These are phyloP conservation scores for Leptographium radiaticola DNA, from an alignment of 2,329 filamentous ascomycete species.

Conservation along the genomic window DNA sequence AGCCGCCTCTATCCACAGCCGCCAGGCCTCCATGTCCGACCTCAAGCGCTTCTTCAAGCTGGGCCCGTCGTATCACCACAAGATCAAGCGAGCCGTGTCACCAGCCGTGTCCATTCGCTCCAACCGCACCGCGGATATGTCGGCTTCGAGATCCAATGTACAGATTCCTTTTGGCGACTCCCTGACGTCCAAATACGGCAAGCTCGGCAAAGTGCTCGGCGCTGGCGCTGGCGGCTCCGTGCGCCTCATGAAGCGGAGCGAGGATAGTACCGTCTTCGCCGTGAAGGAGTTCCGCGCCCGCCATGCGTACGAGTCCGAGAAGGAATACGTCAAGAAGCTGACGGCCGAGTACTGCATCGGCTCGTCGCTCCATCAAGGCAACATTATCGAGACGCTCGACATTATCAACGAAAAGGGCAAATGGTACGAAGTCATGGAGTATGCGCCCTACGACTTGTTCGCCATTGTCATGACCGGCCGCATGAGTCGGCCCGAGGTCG, in stretches of 20 bases:
- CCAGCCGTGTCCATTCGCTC: slow-evolving; percentile 43
- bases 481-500: slow-evolving; percentile 84
- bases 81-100: slow-evolving; percentile 55
- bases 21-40: slow-evolving; percentile 80
- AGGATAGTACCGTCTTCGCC: slow-evolving; percentile 86
- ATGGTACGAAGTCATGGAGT: slow-evolving; percentile 99
- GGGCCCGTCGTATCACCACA: slow-evolving; percentile 50
- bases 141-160: slow-evolving; percentile 35
- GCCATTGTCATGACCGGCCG: slow-evolving; percentile 98
- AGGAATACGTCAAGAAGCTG: slow-evolving; percentile 95
- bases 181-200: slow-evolving; percentile 82
- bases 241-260: slow-evolving; percentile 81
- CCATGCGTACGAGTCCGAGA: slow-evolving; percentile 85
- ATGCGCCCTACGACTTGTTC: slow-evolving; percentile 89
- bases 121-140: slow-evolving; percentile 24
- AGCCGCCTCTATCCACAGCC: slow-evolving; percentile 31
- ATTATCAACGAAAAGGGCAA: slow-evolving; percentile 87
- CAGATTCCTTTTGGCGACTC: slow-evolving; percentile 86
- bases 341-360: slow-evolving; percentile 98
- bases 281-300: slow-evolving; percentile 93
- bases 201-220: slow-evolving; percentile 85
- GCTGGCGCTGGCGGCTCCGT: slow-evolving; percentile 93
- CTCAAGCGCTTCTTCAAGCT: slow-evolving; percentile 94
- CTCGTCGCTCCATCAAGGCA: slow-evolving; percentile 91
- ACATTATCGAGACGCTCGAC: slow-evolving; percentile 95